Conservation (phyloP, 2,329 filamentous ascomycete species). For the Aspergillus viridinutans region DNA sequence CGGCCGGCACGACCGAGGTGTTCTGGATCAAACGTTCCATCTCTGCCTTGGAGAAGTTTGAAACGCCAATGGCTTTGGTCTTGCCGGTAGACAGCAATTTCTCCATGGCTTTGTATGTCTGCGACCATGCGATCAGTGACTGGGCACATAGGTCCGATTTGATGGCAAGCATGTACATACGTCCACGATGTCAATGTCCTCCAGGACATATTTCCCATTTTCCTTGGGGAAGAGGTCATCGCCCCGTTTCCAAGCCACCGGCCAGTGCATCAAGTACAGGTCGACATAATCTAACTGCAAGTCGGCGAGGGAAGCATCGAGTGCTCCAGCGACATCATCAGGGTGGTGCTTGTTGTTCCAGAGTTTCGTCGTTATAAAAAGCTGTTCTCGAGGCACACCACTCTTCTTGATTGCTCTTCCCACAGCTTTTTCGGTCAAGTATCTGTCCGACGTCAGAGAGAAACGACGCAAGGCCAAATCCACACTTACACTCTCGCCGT, state of each 20-base stretch:
- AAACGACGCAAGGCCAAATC: neutral
- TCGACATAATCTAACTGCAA: conserved; percentile 65
- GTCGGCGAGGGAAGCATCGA: conserved; percentile 58
- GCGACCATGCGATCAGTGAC: neutral
- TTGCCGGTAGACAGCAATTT: conserved; percentile 40
- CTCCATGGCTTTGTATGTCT: conserved; percentile 52
- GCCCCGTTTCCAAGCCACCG: conserved; percentile 51
- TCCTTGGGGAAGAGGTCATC: conserved; percentile 45
- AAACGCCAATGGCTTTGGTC: conserved; percentile 50
- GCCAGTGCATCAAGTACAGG: conserved; percentile 67
- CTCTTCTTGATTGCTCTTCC: conserved; percentile 61
- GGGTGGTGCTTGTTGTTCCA: conserved; percentile 63
- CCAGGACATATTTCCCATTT: conserved; percentile 40
- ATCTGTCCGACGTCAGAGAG: conserved; percentile 34
- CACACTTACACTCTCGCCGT: conserved; percentile 42
- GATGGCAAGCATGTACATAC: conserved; percentile 22
- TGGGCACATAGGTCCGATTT: neutral
- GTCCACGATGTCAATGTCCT: conserved; percentile 48
- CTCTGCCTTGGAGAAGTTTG: conserved; percentile 49
- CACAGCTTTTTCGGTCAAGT: conserved; percentile 63
- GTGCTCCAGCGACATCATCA: conserved; percentile 59
- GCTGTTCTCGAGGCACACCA: conserved; percentile 58
- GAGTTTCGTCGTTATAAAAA: conserved; percentile 65
- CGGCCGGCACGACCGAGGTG: conserved; percentile 43
- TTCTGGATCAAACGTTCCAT: conserved; percentile 46